Evolutionary conservation across 352 stramenopile species (phyloP).

Genomic region (Globisporangium canariense): DNA sequence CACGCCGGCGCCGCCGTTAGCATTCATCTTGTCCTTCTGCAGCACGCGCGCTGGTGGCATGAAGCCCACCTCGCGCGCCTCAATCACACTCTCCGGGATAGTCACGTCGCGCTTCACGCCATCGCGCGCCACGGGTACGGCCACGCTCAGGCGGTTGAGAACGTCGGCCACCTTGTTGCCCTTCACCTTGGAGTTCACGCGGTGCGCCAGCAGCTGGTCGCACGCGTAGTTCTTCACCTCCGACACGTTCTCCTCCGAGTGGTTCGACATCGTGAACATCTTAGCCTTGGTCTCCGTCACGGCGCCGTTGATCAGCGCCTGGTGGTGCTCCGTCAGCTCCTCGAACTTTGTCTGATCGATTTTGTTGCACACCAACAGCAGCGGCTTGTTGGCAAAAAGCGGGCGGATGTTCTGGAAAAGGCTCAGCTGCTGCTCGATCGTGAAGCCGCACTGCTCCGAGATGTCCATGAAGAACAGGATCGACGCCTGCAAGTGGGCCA

Average conservation of each 20-base stretch:
- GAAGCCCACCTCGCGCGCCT: slow-evolving; percentile 63
- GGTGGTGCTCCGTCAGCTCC: slow-evolving; percentile 71
- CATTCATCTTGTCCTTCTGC: slow-evolving; percentile 88
- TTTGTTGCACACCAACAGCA: slow-evolving; percentile 99
- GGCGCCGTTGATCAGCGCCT: slow-evolving; percentile 75
- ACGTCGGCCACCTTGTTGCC: slow-evolving; percentile 96
- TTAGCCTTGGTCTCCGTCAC: slow-evolving; percentile 81
- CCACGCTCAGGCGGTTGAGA: slow-evolving; percentile 96
- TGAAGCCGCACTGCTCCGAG: slow-evolving; percentile 99
- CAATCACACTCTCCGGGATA: slow-evolving; percentile 93
- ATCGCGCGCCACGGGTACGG: slow-evolving; percentile 93
- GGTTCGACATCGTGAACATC: slow-evolving; percentile 98
- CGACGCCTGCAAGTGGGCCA: slow-evolving; percentile 98
- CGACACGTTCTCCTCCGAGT: slow-evolving; percentile 96
- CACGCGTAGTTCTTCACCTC: slow-evolving; percentile 94
- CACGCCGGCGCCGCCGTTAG: slow-evolving; percentile 96
- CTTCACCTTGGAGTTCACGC: slow-evolving; percentile 94
- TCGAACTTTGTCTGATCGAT: slow-evolving; percentile 97
- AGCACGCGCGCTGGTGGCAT: slow-evolving; percentile 38
- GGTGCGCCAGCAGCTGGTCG: slow-evolving; percentile 93
- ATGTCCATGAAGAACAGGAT: slow-evolving; percentile 99
- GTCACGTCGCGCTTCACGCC: slow-evolving; percentile 85
- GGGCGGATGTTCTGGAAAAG: slow-evolving; percentile 98
- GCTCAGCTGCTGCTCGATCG: slow-evolving; percentile 97
- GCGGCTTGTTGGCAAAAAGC: slow-evolving; percentile 99